These are phyloP conservation scores for Hordeum pubiflorum DNA, from an alignment of 202 grass and related monocot genomes.

Conservation along the genomic window DNA sequence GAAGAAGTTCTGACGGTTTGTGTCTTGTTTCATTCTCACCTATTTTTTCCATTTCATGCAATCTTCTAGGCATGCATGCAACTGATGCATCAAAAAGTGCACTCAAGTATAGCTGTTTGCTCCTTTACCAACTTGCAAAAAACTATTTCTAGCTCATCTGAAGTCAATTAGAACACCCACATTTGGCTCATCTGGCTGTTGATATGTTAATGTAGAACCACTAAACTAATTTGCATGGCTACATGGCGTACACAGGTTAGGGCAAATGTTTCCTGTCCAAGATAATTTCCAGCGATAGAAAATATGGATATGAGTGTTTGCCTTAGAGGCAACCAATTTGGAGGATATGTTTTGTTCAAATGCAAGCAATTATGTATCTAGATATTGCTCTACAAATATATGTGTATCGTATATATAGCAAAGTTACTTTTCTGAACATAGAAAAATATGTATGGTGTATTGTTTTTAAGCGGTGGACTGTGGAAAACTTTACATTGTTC, in stretches of 20 bases:
- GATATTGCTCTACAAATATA: background rate
- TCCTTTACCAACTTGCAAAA: slow-evolving; percentile 5
- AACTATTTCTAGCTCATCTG: background rate
- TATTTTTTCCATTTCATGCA: background rate
- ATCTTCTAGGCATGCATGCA: slow-evolving; percentile 1
- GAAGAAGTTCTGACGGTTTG: slow-evolving; percentile 93
- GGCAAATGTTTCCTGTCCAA: background rate
- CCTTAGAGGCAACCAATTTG: background rate
- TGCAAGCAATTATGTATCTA: background rate
- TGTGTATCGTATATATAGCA: background rate
- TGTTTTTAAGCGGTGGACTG: background rate
- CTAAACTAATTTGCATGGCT: background rate
- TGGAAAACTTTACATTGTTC: slow-evolving; percentile 9
- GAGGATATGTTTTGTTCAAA: background rate
- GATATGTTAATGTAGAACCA: slow-evolving; percentile 12
- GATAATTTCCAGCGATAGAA: background rate
- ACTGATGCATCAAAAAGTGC: slow-evolving; percentile 6
- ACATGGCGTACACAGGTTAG: background rate
- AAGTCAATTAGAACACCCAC: background rate
- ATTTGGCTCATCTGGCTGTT: background rate
- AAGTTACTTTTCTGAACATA: background rate
- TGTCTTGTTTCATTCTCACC: slow-evolving; percentile 14
- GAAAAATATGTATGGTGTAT: background rate
- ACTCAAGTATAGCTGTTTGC: slow-evolving; percentile 19
- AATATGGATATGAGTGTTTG: background rate